Evolutionary conservation across 2,329 filamentous ascomycete genomes (phyloP).

Genomic region (Lecanoromycetidae sp.): DNA sequence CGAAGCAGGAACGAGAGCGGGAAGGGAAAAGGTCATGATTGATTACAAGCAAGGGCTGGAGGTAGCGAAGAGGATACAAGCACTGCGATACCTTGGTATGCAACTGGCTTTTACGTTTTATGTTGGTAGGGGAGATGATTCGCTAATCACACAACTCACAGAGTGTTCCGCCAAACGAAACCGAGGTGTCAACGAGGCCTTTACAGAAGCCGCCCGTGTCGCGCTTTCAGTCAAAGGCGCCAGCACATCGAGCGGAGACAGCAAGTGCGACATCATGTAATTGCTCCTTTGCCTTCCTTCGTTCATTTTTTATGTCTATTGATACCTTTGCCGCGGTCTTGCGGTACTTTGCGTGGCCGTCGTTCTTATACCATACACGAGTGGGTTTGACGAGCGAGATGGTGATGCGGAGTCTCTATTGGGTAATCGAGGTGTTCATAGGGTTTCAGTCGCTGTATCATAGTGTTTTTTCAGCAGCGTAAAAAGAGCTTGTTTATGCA

Average conservation of each 20-base stretch:
- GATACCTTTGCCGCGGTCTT: conserved; percentile 1
- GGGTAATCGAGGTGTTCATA: neutral
- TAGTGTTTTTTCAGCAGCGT: neutral
- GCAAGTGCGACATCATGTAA: conserved; percentile 12
- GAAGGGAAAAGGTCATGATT: conserved; percentile 45
- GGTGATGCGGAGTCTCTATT: neutral
- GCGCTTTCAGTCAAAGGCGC: conserved; percentile 48
- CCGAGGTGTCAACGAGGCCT: conserved; percentile 93
- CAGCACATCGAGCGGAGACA: conserved; percentile 5
- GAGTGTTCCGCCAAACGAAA: conserved; percentile 99
- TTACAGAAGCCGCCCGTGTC: conserved; percentile 92
- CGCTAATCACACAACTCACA: conserved; percentile 22
- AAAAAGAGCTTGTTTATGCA: no score
- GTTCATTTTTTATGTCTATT: neutral
- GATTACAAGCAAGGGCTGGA: conserved; percentile 85
- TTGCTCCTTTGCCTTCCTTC: neutral
- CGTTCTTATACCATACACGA: neutral
- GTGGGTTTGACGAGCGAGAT: neutral
- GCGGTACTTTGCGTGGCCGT: neutral
- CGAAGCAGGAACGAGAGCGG: conserved; percentile 51
- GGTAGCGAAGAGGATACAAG: conserved; percentile 81
- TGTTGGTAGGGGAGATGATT: neutral
- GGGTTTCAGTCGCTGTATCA: conserved; percentile 1
- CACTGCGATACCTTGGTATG: conserved; percentile 81
- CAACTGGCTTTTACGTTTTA: no score